Evolutionary conservation across 768 basidiomycete species (phyloP), one percentile per base, ranked within the genome.

Genomic region (Rhodotorula taiwanensis): DNA sequence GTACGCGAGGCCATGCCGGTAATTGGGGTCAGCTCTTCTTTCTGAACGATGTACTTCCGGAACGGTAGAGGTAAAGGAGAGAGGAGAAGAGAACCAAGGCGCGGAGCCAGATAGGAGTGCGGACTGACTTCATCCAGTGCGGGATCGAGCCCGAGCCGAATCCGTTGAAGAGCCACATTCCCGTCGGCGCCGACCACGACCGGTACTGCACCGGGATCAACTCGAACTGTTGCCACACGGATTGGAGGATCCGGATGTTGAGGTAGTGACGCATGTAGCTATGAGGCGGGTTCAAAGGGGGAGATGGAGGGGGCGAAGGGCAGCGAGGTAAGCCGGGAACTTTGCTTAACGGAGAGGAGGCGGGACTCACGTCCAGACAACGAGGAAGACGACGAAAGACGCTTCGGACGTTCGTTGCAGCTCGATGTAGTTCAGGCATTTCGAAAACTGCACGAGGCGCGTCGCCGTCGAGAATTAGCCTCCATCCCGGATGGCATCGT

Each of bases 261-360:
- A 93, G 78, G 73, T 86, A 95, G 75, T 93, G 92, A 6, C 94
- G 88, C 81, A 93, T 88, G 74, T 97, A 97, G 11, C 89, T 94
- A 72, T 16, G 21, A 57, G 21, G 55, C 49, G n/a, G n/a, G n/a
- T n/a, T n/a, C n/a, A n/a, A n/a, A 51, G 11, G 49, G 23, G 5
- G 42, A 25, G 14, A n/a, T n/a, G n/a, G n/a, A n/a, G n/a, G n/a
- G n/a, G 52, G 50, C 39, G 42, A 31, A 23, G 57, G 18, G 39
- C 39, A 52, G 30, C 54, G 21, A 21, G 56, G 13, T 57, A 16
- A 47, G 45, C 23, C 7, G n/a, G 45, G 50, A 7, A 36, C 4
- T n/a, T n/a, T n/a, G n/a, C n/a, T n/a, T n/a, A n/a, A n/a, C n/a
- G n/a, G 27, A 31, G 13, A 5, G 3, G 47, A 34, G 11, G 21